Base-by-base conservation (phyloP, 1,284 basidiomycete species). In the Bjerkandera adusta region DNA sequence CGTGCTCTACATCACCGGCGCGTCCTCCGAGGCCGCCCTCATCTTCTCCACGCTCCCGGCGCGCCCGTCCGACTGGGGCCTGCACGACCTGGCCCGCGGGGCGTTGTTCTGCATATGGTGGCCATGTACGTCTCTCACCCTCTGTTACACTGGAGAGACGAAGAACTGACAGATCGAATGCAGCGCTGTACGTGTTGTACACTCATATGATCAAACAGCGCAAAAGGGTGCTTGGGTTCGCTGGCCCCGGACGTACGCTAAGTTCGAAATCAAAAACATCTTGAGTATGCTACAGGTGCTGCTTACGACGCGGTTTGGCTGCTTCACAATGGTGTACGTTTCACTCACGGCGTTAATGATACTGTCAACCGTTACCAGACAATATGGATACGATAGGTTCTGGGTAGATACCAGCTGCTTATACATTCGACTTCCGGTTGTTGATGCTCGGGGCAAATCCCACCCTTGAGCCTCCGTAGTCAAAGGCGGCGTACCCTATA, bases 1-100 rank as follows among this genome's bases (percentile, higher is more conserved):
- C 67, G 57, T 94, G 38, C 81, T 98, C 22, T 99, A 99, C 71
- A 93, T 92, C 3, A 68, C 95, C 36, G 96, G 96, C 40, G 96
- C 96, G 1, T 78, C 78, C 5, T 93, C 90, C 34, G 96, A 99
- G 69, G 93, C 93, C 0, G 81, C 89, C 63, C 76, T 96, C 50
- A 89, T 86, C 59, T 85, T 84, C 61, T 77, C 83, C 1, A 90
- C 91, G 7, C 76, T 97, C 24, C 43, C 58, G 29, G n/a, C 55
- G 57, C 10, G 50, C 50, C 42, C 58, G 56, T 16, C 55, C 54
- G 30, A 40, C 5, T 84, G 79, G 81, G 64, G 65, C n/a, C 56
- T 75, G 20, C 67, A 76, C 4, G 81, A 85, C 49, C 78, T 76
- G 49, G 57, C 76, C 41, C 78, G 85, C 18, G 78, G 75, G 0